Evolutionary conservation across 768 basidiomycete genomes (phyloP).

Genomic region (Coprinopsis sp.): DNA sequence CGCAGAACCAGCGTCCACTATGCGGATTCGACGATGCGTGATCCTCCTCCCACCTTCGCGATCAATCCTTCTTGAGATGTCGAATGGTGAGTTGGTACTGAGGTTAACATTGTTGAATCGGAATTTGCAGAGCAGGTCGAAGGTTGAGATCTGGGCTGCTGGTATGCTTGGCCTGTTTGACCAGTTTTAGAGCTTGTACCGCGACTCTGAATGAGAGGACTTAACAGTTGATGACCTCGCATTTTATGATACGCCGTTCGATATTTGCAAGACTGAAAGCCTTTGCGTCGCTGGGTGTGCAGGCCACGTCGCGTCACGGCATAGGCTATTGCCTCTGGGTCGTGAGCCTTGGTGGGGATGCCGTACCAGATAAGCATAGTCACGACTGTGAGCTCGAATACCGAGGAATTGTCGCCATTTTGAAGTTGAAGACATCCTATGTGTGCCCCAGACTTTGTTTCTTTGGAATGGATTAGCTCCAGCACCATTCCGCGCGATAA

Average conservation of each 20-base stretch:
- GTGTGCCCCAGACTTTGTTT: too few species aligned
- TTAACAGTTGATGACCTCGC: constrained; percentile 84
- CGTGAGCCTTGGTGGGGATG: too few species aligned
- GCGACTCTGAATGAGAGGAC: constrained; percentile 25
- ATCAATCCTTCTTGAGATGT: constrained; percentile 82
- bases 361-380: too few species aligned
- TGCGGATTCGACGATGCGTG: constrained; percentile 80
- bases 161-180: constrained; percentile 60
- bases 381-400: too few species aligned
- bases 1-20: constrained; percentile 15
- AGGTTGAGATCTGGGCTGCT: constrained; percentile 46
- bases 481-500: too few species aligned
- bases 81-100: constrained; percentile 84
- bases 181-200: constrained; percentile 5
- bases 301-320: too few species aligned
- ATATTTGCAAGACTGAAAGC: constrained; percentile 81
- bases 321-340: too few species aligned
- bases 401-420: too few species aligned
- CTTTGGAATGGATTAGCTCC: too few species aligned
- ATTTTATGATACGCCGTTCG: constrained; percentile 88
- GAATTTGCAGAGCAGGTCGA: constrained; percentile 77
- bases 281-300: constrained; percentile 40
- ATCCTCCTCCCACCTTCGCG: constrained; percentile 76
- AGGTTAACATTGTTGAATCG: constrained; percentile 90
- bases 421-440: too few species aligned